Evolutionary conservation across 176 grass and related monocot species (phyloP).

Genomic region (Miscanthus lutarioriparius): DNA sequence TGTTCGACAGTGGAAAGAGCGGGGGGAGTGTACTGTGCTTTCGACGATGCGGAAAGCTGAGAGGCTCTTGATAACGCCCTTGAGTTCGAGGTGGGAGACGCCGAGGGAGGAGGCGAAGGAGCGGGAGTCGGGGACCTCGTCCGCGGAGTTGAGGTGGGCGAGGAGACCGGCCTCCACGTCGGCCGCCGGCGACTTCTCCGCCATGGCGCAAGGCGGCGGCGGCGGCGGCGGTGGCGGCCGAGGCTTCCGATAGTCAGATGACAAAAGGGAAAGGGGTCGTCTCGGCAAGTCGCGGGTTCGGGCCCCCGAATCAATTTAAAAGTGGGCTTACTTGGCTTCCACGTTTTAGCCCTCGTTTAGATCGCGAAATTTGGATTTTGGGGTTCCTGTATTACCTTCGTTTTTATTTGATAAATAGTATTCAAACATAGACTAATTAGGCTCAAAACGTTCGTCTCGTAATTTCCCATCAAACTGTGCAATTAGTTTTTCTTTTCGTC

Average conservation of each 20-base stretch:
- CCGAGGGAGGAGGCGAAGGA: slow-evolving; percentile 62
- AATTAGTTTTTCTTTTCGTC: too few relatives aligned
- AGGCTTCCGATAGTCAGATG: background rate
- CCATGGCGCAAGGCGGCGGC: slow-evolving; percentile 15
- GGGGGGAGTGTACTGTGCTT: background rate
- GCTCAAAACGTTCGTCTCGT: too few relatives aligned
- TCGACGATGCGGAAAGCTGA: slow-evolving; percentile 78
- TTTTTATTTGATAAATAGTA: too few relatives aligned
- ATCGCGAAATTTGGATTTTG: too few relatives aligned
- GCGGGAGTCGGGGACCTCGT: slow-evolving; percentile 67
- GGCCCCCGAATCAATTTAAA: background rate
- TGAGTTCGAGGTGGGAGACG: slow-evolving; percentile 66
- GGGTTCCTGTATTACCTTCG: too few relatives aligned
- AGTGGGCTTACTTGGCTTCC: background rate
- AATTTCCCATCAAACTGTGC: too few relatives aligned
- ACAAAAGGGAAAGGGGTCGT: background rate
- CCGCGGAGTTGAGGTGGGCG: slow-evolving; percentile 55
- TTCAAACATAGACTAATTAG: too few relatives aligned
- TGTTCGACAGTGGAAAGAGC: background rate
- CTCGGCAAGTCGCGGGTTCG: background rate
- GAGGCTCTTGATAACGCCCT: slow-evolving; percentile 88
- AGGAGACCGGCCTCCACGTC: slow-evolving; percentile 70
- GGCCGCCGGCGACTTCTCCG: slow-evolving; percentile 6
- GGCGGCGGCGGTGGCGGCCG: background rate
- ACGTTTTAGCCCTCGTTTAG: too few relatives aligned